Percentiles rank a stretch among this genome's conserved stretches.
phyloP scores from a whole-genome alignment of 257 asterid genomes.

The Solanum etuberosum region DNA sequence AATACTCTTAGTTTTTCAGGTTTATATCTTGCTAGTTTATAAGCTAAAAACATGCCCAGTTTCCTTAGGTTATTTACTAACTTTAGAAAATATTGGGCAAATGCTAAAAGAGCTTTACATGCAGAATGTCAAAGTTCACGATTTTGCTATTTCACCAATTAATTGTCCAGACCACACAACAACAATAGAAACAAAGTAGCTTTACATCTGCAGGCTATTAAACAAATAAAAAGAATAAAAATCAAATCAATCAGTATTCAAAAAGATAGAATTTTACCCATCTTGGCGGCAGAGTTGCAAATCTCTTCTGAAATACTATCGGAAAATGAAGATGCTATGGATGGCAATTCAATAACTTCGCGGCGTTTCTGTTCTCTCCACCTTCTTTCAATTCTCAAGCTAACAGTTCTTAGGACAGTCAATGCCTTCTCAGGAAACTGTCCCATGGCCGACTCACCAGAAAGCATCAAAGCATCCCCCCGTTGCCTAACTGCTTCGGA shows the following conservation, averaged over 20 bases:
- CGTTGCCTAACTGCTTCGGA: constrained; percentile 98
- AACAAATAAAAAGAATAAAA: not conserved
- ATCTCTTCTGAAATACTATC: constrained; percentile 93
- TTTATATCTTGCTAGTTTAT: not conserved
- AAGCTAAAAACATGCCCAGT: not conserved
- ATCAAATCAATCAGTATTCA: not conserved
- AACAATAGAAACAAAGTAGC: not conserved
- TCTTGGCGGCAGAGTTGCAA: constrained; percentile 94
- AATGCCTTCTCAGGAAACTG: constrained; percentile 94
- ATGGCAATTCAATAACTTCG: constrained; percentile 70
- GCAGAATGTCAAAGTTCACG: not conserved
- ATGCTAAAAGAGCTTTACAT: not conserved
- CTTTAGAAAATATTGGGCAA: not conserved
- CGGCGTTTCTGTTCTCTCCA: constrained; percentile 90
- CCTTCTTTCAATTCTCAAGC: constrained; percentile 94
- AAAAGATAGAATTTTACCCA: constrained; percentile 53
- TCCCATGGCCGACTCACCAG: constrained; percentile 99
- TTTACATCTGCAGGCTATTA: not conserved
- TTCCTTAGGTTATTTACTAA: not conserved
- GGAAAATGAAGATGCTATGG: constrained; percentile 69
- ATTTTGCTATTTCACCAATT: not conserved
- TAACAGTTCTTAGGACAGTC: constrained; percentile 85
- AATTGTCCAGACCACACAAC: not conserved
- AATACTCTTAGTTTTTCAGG: not conserved
- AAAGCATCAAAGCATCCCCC: constrained; percentile 94